phyloP scores from a whole-genome alignment of 345 rosid species.

The thale cress (Arabidopsis thaliana) region TAIR10.1 NC_003070.9:105001-105500 shows the following conservation, averaged over 20 bases:
- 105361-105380: conserved; percentile 18
- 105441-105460: neutral
- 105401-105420: conserved; percentile 4
- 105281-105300: conserved; percentile 55
- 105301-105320: conserved; percentile 39
- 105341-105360: conserved; percentile 39
- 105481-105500: neutral
- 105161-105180: conserved; percentile 75
- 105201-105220: conserved; percentile 22
- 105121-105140: conserved; percentile 89
- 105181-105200: conserved; percentile 59
- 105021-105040: conserved; percentile 77
- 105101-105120: conserved; percentile 84
- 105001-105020: conserved; percentile 78
- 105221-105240: conserved; percentile 38
- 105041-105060: conserved; percentile 83
- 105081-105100: conserved; percentile 81
- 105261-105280: conserved; percentile 52
- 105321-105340: conserved; percentile 27
- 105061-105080: conserved; percentile 93
- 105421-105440: conserved; percentile 1
- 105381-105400: conserved; percentile 22
- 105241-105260: conserved; percentile 36
- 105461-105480: neutral
- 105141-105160: conserved; percentile 94